These are phyloP conservation scores for Lachancea mirantina DNA, from an alignment of 805 yeast genomes.

Conservation along the genomic window DNA sequence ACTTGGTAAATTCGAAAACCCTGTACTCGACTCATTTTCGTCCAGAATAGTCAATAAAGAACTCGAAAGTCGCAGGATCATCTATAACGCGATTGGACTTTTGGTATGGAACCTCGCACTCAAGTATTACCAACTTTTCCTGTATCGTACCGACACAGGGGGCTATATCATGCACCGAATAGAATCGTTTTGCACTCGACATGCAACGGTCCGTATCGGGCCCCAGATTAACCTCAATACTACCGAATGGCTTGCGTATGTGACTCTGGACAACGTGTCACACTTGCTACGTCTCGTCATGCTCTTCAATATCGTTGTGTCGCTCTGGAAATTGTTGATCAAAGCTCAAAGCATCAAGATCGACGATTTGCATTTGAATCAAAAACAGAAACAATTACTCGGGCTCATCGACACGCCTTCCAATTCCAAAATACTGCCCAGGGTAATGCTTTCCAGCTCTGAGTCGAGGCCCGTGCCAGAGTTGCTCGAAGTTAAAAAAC, in stretches of 20 bases:
- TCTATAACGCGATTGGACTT: conserved; percentile 30
- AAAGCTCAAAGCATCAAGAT: conserved; percentile 27
- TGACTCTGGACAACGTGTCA: conserved; percentile 19
- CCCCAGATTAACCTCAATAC: conserved; percentile 7
- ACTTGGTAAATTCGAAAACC: conserved; percentile 28
- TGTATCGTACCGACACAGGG: conserved; percentile 15
- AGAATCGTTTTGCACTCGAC: conserved; percentile 2
- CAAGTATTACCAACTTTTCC: conserved; percentile 16
- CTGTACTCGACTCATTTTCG: conserved; percentile 25
- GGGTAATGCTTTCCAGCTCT: neutral
- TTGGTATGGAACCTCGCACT: conserved; percentile 25
- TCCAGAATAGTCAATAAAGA: conserved; percentile 37
- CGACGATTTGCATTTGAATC: conserved; percentile 28
- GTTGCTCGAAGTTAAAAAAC: neutral
- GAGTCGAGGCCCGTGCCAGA: neutral
- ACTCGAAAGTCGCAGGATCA: conserved; percentile 30
- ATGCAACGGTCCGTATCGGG: conserved; percentile 5
- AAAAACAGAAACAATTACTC: conserved; percentile 30
- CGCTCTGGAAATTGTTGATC: conserved; percentile 27
- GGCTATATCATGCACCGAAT: conserved; percentile 10
- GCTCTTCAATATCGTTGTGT: conserved; percentile 25
- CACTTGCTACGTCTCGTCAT: conserved; percentile 24
- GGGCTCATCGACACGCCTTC: conserved; percentile 22
- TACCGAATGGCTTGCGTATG: conserved; percentile 3
- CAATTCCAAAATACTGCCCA: neutral